These are phyloP conservation scores for Delphinella strobiligena DNA, from an alignment of 2,329 filamentous ascomycete genomes.

Conservation along the genomic window DNA sequence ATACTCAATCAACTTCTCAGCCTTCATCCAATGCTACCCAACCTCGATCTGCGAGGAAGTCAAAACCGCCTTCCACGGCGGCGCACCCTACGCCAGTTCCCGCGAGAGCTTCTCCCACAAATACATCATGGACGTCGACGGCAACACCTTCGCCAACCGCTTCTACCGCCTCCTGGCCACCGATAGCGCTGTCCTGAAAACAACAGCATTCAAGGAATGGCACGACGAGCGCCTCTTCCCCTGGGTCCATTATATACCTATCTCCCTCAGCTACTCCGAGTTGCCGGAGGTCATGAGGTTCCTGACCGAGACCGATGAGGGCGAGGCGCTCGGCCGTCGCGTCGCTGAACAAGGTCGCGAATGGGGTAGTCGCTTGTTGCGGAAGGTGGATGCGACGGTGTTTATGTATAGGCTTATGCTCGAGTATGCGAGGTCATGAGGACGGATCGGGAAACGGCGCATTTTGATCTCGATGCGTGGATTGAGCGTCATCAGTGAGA, in stretches of 20 bases:
- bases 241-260: slow-evolving; percentile 46
- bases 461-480: not conserved
- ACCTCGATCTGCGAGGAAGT: slow-evolving; percentile 20
- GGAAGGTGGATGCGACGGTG: slow-evolving; percentile 6
- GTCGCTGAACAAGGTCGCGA: slow-evolving; percentile 11
- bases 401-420: not conserved
- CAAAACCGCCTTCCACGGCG: slow-evolving; percentile 11
- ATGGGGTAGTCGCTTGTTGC: slow-evolving; percentile 9
- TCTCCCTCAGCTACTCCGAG: slow-evolving; percentile 39
- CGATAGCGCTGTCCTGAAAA: slow-evolving; percentile 37
- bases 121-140: slow-evolving; percentile 42
- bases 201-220: slow-evolving; percentile 44
- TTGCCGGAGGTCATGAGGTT: slow-evolving; percentile 40
- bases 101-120: slow-evolving; percentile 17
- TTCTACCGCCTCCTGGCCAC: slow-evolving; percentile 41
- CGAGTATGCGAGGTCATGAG: not conserved
- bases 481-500: not conserved
- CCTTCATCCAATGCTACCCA: slow-evolving; percentile 33
- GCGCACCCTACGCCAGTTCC: not conserved
- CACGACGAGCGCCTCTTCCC: slow-evolving; percentile 44
- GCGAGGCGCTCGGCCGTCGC: slow-evolving; percentile 8
- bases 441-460: not conserved
- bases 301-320: slow-evolving; percentile 22
- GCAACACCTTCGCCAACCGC: slow-evolving; percentile 43
- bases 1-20: slow-evolving; percentile 36